phyloP scores from a whole-genome alignment of 805 yeast species.

The Hanseniaspora thailandica region DNA sequence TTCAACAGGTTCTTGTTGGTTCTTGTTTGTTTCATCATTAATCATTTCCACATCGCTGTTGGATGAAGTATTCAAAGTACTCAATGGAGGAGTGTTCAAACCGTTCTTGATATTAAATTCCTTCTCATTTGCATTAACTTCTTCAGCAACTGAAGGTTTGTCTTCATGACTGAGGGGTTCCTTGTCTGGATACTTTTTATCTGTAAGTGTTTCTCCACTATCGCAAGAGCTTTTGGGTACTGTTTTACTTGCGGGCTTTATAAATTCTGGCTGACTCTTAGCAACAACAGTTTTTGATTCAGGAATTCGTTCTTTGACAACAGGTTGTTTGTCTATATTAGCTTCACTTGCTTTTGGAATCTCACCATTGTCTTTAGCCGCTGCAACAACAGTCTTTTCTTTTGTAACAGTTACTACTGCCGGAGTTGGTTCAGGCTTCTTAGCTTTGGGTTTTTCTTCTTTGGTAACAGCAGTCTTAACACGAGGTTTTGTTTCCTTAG shows the following conservation, averaged over 20 bases:
- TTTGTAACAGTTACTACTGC: background rate
- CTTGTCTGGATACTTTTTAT: background rate
- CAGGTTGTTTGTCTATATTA: too few relatives aligned
- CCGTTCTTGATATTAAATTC: background rate
- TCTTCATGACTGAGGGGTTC: background rate
- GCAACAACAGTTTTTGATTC: too few relatives aligned
- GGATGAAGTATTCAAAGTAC: slow-evolving; percentile 2
- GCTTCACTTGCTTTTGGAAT: too few relatives aligned
- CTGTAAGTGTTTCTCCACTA: background rate
- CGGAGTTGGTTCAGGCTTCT: background rate
- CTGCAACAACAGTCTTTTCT: background rate
- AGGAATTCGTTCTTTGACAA: too few relatives aligned
- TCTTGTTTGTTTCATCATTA: background rate
- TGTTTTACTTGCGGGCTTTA: too few relatives aligned
- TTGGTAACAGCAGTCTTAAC: background rate
- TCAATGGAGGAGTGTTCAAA: slow-evolving; percentile 6
- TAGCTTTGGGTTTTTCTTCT: background rate
- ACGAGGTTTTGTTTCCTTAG: background rate
- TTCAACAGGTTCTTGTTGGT: background rate
- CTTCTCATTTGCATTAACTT: background rate
- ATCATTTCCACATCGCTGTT: slow-evolving; percentile 7
- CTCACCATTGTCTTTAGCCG: background rate
- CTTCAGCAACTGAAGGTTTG: background rate
- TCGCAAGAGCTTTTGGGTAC: background rate
- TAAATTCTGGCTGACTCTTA: too few relatives aligned